Conservation (phyloP, 2,329 filamentous ascomycete species). For the Elsinoe fawcettii region DNA sequence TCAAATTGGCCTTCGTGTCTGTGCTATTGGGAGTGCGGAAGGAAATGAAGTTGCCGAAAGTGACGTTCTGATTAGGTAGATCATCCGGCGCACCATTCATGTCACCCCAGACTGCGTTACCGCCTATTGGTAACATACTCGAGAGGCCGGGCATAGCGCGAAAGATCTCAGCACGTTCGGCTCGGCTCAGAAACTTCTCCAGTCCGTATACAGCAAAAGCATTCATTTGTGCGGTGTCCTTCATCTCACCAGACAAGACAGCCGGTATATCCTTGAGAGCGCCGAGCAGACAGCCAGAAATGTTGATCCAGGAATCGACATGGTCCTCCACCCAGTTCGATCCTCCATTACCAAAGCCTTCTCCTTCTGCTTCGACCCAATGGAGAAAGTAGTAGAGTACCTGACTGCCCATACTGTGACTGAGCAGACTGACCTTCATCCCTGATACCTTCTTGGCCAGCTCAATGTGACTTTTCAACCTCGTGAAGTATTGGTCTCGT, state of each 20-base stretch:
- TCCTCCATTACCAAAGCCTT: constrained; percentile 62
- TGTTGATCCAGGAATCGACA: constrained; percentile 95
- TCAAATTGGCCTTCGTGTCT: constrained; percentile 58
- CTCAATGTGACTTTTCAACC: constrained; percentile 85
- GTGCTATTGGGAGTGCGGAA: constrained; percentile 63
- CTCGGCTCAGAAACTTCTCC: constrained; percentile 86
- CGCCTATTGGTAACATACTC: constrained; percentile 92
- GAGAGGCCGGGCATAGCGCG: constrained; percentile 94
- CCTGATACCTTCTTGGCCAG: constrained; percentile 63
- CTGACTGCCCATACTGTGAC: constrained; percentile 96
- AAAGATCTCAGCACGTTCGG: constrained; percentile 89
- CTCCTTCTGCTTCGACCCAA: constrained; percentile 69
- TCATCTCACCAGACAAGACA: constrained; percentile 93
- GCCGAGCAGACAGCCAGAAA: constrained; percentile 95
- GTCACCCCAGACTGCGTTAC: constrained; percentile 92
- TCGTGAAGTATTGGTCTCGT: constrained; percentile 88
- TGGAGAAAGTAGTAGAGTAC: constrained; percentile 81
- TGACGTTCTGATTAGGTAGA: constrained; percentile 59
- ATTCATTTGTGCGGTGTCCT: constrained; percentile 93
- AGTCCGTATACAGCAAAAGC: constrained; percentile 93
- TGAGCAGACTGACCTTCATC: constrained; percentile 76
- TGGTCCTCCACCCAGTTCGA: constrained; percentile 82
- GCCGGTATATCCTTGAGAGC: constrained; percentile 86
- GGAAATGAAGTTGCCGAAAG: constrained; percentile 75
- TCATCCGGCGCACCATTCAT: constrained; percentile 83